Base-by-base conservation (phyloP, 345 rosid species). In the Syzygium aromaticum region DNA sequence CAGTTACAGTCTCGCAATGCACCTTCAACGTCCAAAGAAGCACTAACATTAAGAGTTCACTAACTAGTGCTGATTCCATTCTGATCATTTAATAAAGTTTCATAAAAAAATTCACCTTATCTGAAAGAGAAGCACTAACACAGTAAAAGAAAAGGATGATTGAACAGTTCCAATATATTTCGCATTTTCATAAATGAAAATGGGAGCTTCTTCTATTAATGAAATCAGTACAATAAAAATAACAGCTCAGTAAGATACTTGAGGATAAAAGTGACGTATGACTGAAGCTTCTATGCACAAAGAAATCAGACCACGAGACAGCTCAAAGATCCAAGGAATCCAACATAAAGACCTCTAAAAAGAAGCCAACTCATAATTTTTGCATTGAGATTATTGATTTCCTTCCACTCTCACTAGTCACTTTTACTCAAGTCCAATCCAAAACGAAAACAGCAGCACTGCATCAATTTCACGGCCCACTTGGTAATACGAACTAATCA, bases 1-100 rank as follows among this genome's bases (percentile, higher is more conserved):
- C 98, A n/a, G 96, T 93, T 51, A 94, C 89, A 51, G 98, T 96
- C 95, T 96, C 94, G 80, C 98, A 98, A 3, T 92, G 93, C 90
- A 98, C 96, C 99, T 97, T 89, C 88, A 87, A 51, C 43, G 59
- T 46, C 63, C 87, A 56, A 56, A 86, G 25, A 51, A n/a, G 85
- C 87, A 90, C 14, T 30, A 83, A 80, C 53, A 51, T 73, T 7
- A 77, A 83, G 77, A 21, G 86, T 84, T 8, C 54, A 83, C 54
- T 33, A 25, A 83, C 52, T 23, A 83, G 85, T 83, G 53, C 14
- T 12, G 53, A 46, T 83, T 52, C 61, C 54, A 84, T 51, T 52
- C 23, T 38, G 14, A 13, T 73, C 49, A 73, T 10, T 49, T 1
- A 19, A 38, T 21, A 38, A 73, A 9, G 78, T 73, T 73, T 19